These are phyloP conservation scores for Lasiosphaeria miniovina DNA, from an alignment of 495 filamentous ascomycete species.

Conservation along the genomic window DNA sequence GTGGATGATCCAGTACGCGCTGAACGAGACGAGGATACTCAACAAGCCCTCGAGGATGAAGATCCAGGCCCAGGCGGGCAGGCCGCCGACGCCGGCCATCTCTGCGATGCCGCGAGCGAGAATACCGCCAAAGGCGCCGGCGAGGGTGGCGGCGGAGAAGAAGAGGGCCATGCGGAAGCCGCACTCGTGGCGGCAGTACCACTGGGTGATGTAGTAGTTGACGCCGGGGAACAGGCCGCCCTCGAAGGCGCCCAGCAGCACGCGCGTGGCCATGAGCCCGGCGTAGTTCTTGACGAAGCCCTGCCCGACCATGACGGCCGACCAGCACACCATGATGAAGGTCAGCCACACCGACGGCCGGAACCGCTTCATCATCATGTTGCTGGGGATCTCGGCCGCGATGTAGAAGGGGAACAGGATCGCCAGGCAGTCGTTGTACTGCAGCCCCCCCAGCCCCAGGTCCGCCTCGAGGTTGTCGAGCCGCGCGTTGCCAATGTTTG, in stretches of 20 bases:
- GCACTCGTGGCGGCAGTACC: conserved; percentile 53
- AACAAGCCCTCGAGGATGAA: conserved; percentile 62
- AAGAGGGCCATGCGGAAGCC: conserved; percentile 51
- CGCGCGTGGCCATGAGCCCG: conserved; percentile 57
- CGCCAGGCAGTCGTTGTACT: conserved; percentile 62
- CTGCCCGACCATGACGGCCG: conserved; percentile 53
- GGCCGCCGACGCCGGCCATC: conserved; percentile 46
- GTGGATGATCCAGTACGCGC: conserved; percentile 52
- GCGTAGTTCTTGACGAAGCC: conserved; percentile 53
- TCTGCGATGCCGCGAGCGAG: conserved; percentile 61
- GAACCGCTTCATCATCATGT: conserved; percentile 61
- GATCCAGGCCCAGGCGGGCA: conserved; percentile 65
- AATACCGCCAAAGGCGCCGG: conserved; percentile 66
- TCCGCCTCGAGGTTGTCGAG: conserved; percentile 58
- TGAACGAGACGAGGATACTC: conserved; percentile 43
- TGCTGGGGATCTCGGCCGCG: conserved; percentile 62
- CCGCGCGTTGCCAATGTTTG: conserved; percentile 74
- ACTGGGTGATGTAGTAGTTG: conserved; percentile 74
- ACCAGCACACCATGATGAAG: conserved; percentile 51
- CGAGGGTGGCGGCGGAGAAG: conserved; percentile 56
- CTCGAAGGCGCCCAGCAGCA: conserved; percentile 63
- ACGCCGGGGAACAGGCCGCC: conserved; percentile 65
- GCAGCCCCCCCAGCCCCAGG: conserved; percentile 52
- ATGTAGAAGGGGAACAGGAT: conserved; percentile 63
- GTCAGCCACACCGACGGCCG: conserved; percentile 56